These are phyloP conservation scores for Ophioceras dolichostomum DNA, from an alignment of 2,329 filamentous ascomycete species.

Conservation along the genomic window DNA sequence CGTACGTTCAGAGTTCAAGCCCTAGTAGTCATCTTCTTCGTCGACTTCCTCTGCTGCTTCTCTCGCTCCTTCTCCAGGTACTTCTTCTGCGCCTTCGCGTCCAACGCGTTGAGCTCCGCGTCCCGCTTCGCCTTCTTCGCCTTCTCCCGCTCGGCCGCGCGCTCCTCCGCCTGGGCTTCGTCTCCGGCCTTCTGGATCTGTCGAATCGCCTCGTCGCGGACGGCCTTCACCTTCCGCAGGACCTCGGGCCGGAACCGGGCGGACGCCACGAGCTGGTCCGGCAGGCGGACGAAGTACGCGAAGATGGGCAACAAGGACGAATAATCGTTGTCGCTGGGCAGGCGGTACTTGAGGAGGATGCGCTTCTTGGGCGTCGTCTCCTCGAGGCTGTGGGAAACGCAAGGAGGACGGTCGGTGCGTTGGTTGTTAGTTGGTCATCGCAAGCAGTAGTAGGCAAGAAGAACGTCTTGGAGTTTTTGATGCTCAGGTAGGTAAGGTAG, in stretches of 20 bases:
- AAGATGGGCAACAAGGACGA: slow-evolving; percentile 61
- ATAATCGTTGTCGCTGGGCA: slow-evolving; percentile 53
- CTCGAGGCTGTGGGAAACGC: slow-evolving; percentile 60
- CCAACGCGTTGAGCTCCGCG: slow-evolving; percentile 61
- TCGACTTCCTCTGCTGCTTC: slow-evolving; percentile 49
- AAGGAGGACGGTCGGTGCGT: no score
- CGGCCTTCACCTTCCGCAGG: slow-evolving; percentile 65
- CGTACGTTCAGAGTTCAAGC: slow-evolving; percentile 10
- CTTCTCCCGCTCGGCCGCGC: slow-evolving; percentile 57
- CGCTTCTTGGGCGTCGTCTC: slow-evolving; percentile 81
- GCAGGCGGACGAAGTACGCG: slow-evolving; percentile 69
- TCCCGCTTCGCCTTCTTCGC: slow-evolving; percentile 86
- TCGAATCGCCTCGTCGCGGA: slow-evolving; percentile 68
- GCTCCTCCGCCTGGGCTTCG: slow-evolving; percentile 69
- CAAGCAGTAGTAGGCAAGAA: no score
- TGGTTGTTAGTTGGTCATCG: no score
- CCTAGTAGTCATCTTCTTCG: slow-evolving; percentile 42
- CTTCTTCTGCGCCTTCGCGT: slow-evolving; percentile 76
- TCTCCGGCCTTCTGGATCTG: slow-evolving; percentile 72
- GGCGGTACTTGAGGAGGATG: slow-evolving; percentile 63
- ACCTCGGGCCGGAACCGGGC: slow-evolving; percentile 89
- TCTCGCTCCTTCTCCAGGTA: slow-evolving; percentile 71
- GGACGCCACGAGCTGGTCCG: slow-evolving; percentile 62
- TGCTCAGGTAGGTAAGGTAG: no score
- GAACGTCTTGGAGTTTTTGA: no score